phyloP scores from a whole-genome alignment of 768 basidiomycete genomes.

The Tulasnella sp. region DNA sequence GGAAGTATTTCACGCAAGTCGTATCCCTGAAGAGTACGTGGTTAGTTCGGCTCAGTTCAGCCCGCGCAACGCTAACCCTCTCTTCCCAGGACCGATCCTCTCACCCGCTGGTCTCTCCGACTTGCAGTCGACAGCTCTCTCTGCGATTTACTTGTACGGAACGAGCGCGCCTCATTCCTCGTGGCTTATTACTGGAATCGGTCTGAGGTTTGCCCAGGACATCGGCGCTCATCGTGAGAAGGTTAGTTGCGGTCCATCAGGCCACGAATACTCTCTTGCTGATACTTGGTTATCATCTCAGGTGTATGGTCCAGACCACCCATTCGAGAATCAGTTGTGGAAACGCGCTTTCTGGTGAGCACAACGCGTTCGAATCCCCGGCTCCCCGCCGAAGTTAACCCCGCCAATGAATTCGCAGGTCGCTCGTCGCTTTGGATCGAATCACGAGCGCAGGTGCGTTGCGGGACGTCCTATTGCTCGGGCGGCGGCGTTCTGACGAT shows the following conservation, averaged over 20 bases:
- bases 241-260: constrained; percentile 35
- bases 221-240: constrained; percentile 59
- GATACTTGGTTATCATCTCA: not conserved
- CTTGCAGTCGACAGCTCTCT: constrained; percentile 53
- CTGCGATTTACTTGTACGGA: constrained; percentile 54
- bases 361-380: constrained; percentile 32
- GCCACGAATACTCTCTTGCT: constrained; percentile 15
- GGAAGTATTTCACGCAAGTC: constrained; percentile 62
- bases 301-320: constrained; percentile 44
- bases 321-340: constrained; percentile 64
- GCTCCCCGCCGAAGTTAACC: not conserved
- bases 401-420: constrained; percentile 13
- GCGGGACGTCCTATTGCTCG: not conserved
- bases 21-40: constrained; percentile 54
- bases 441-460: constrained; percentile 39
- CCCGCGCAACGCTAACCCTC: not conserved
- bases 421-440: constrained; percentile 36
- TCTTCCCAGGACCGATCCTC: constrained; percentile 7
- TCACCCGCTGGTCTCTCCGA: constrained; percentile 61
- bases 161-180: constrained; percentile 40
- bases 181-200: constrained; percentile 49
- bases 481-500: not conserved
- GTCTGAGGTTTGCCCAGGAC: constrained; percentile 40
- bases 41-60: constrained; percentile 39
- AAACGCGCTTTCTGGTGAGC: constrained; percentile 72